These are phyloP conservation scores for Xylaria sp. DNA, from an alignment of 2,329 filamentous ascomycete genomes.

Conservation along the genomic window DNA sequence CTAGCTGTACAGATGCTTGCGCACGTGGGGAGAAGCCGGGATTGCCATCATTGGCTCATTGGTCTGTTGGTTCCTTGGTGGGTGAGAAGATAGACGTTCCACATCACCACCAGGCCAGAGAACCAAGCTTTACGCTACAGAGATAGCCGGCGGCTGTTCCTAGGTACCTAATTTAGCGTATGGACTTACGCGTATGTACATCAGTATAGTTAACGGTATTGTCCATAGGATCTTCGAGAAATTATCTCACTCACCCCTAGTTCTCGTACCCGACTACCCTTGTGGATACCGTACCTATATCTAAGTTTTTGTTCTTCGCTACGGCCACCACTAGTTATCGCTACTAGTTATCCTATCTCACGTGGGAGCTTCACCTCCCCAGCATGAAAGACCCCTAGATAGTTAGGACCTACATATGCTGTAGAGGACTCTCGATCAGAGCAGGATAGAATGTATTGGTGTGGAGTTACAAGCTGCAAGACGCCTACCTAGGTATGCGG, in stretches of 20 bases:
- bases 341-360: background rate
- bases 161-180: background rate
- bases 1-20: slow-evolving; percentile 11
- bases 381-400: background rate
- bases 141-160: too few species aligned
- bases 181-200: background rate
- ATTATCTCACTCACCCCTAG: too few species aligned
- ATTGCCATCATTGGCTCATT: background rate
- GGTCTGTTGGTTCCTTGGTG: background rate
- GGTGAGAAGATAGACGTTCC: background rate
- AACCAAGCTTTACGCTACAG: background rate
- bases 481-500: background rate
- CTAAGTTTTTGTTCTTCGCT: too few species aligned
- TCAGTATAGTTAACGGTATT: background rate
- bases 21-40: background rate
- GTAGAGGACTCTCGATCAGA: background rate
- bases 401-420: too few species aligned
- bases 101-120: background rate
- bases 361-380: background rate
- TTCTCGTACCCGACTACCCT: too few species aligned
- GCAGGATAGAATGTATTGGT: background rate
- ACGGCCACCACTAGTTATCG: too few species aligned
- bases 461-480: slow-evolving; percentile 1
- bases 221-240: background rate
- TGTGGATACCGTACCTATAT: too few species aligned